Evolutionary conservation across 106 monocot species (phyloP), one percentile per base, ranked within the genome.

Genomic region (Acanthochlamys bracteata): DNA sequence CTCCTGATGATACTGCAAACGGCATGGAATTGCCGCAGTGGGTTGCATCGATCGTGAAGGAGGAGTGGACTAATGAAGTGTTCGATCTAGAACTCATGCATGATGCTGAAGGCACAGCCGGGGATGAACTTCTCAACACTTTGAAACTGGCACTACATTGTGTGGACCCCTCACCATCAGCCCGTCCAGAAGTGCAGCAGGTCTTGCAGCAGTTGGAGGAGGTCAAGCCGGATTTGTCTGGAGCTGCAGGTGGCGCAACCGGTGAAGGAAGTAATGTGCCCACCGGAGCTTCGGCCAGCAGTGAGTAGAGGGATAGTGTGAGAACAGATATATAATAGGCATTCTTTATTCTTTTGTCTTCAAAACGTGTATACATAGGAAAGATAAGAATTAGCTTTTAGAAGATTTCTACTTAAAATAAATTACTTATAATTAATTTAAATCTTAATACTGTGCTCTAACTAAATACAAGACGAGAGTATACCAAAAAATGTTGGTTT

Each of bases 1-100:
- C 90, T 0, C 94, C 94, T 0, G 81, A 84, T 9, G 89, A 84
- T 25, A 47, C 83, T 25, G 74, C 77, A 62, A 83, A 89, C 26
- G 93, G 93, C 39, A 66, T 79, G 22, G 90, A 86, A 39, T 70
- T 94, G 77, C 89, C 94, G 45, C 76, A 84, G 73, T 86, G 94
- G 94, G 94, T 90, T 14, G 89, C 86, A 15, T 83, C 83, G 16
- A 84, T 84, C 22, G 86, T 94, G 63, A 82, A 86, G 56, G 84
- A 94, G 75, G 94, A 94, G 75, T 90, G 94, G 90, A 94, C 86
- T 11, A 82, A 71, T 23, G 89, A 89, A 79, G 86, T 94, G 60
- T 95, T 95, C 42, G 95, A 95, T 55, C 53, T 84, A 39, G 95
- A 95, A 59, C 70, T 90, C 19, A 84, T 87, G 73, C 66, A 66